Evolutionary conservation across 257 asterid genomes (phyloP), one percentile per base, ranked within the genome.

Genomic region (Buddleja alternifolia): DNA sequence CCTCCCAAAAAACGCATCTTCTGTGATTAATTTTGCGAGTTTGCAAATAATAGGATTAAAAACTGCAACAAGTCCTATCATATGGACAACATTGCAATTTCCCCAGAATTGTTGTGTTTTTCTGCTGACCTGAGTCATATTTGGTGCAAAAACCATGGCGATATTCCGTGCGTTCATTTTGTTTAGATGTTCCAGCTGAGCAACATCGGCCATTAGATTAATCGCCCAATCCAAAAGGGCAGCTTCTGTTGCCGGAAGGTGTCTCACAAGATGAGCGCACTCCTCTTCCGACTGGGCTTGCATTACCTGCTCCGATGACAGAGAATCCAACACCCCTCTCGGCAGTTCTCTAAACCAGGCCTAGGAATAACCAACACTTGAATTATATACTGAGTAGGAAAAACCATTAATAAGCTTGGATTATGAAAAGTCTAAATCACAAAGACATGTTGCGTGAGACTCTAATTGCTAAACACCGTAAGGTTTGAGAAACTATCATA

Each of bases 291-390:
- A 59, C 60, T 85, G 85, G 0, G 93, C 88, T 60, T 80, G 81
- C 93, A 92, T 92, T 70, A 92, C 92, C 61, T 77, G 77, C 68
- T 86, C 98, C 0, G 91, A 84, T 4, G 97, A 75, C 39, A 92
- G 88, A 25, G 88, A 70, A 78, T 92, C 98, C 85, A 92, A 58
- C 69, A 92, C 67, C 69, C 96, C 97, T 11, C 72, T 79, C 0
- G 98, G 97, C 14, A 92, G 78, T 76, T 92, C 98, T 82, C 98
- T 88, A 77, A 90, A 92, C 98, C 97, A 92, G 44, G 98, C 85
- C 88, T 83, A 21, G 32, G 61, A 42, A 60, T 8, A 36, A 44
- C 10, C 52, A 66, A 15, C 24, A 32, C 37, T 8, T 42, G 58
- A 54, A 4, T 16, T 39, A 71, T 25, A 6, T 52, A 46, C 23